Percentiles rank a stretch among this genome's conserved stretches.
Conservation (phyloP, 2,329 filamentous ascomycete species). For the Metarhizium humberi region DNA sequence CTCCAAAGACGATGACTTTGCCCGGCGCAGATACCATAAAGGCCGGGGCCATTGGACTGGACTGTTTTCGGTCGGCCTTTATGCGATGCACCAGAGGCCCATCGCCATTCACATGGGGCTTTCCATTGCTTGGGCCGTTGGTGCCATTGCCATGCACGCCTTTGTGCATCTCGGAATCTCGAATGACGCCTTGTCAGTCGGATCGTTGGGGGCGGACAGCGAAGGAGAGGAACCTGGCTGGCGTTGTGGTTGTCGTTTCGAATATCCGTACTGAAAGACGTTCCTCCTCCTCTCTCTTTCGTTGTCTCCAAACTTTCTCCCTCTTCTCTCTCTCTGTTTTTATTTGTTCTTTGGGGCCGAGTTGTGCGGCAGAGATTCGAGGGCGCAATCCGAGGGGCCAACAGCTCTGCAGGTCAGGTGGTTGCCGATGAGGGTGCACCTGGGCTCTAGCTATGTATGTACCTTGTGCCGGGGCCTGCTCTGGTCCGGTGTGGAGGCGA, state of each 20-base stretch:
- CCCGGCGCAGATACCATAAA: constrained; percentile 98
- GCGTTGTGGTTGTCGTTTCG: too few relatives aligned
- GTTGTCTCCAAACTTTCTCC: too few relatives aligned
- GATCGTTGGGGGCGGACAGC: background rate
- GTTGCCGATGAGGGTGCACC: too few relatives aligned
- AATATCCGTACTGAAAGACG: too few relatives aligned
- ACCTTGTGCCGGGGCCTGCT: too few relatives aligned
- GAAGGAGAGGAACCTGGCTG: too few relatives aligned
- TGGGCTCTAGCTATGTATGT: too few relatives aligned
- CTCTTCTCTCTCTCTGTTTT: too few relatives aligned
- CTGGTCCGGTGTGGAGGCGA: background rate
- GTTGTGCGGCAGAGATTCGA: too few relatives aligned
- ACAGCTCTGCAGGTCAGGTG: background rate
- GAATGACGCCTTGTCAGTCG: background rate
- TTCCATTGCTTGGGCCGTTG: constrained; percentile 17
- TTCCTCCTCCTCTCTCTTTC: too few relatives aligned
- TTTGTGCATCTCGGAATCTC: constrained; percentile 7
- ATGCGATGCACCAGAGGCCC: constrained; percentile 24
- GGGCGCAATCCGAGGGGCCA: too few relatives aligned
- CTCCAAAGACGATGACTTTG: constrained; percentile 96
- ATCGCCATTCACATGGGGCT: constrained; percentile 24
- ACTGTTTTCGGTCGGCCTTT: constrained; percentile 44
- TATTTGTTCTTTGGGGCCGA: too few relatives aligned
- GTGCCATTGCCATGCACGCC: constrained; percentile 8
- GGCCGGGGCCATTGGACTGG: constrained; percentile 65